Percentiles rank a stretch among this genome's conserved stretches.
phyloP scores from a whole-genome alignment of 352 stramenopile genomes.

The Plasmopara viticola region DNA sequence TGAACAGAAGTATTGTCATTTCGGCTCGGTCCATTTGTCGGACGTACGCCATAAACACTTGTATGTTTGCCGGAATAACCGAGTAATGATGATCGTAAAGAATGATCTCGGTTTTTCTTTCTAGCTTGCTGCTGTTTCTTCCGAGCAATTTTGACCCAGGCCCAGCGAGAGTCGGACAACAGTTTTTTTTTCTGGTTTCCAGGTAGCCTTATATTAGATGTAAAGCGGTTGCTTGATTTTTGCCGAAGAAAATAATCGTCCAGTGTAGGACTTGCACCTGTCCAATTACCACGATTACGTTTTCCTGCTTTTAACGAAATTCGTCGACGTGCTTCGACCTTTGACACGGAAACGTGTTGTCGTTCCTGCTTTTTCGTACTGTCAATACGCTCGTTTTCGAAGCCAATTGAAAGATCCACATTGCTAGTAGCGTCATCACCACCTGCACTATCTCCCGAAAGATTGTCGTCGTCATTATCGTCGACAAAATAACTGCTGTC shows the following conservation, averaged over 20 bases:
- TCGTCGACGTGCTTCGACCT: not conserved
- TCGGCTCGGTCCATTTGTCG: slow-evolving; percentile 13
- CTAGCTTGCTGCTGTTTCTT: slow-evolving; percentile 24
- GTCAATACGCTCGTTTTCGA: not conserved
- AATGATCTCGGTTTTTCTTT: slow-evolving; percentile 2
- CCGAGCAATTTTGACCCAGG: slow-evolving; percentile 37
- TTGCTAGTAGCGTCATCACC: slow-evolving; percentile 3
- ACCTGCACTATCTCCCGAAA: not conserved
- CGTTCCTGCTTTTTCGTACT: slow-evolving; percentile 1
- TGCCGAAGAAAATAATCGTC: slow-evolving; percentile 27
- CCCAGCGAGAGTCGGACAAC: slow-evolving; percentile 37
- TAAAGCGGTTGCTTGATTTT: slow-evolving; percentile 9
- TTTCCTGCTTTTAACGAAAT: slow-evolving; percentile 1
- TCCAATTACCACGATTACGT: slow-evolving; percentile 4
- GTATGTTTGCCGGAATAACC: slow-evolving; percentile 1
- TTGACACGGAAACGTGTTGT: slow-evolving; percentile 1
- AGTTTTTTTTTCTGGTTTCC: slow-evolving; percentile 26
- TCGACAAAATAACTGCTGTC: slow-evolving; percentile 16
- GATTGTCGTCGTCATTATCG: slow-evolving; percentile 1
- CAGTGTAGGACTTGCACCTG: slow-evolving; percentile 21
- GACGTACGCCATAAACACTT: slow-evolving; percentile 3
- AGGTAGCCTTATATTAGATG: slow-evolving; percentile 35
- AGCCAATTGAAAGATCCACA: slow-evolving; percentile 9
- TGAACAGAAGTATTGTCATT: slow-evolving; percentile 33
- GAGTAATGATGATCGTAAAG: not conserved